Base-by-base conservation (phyloP, 179 eudicot species). In the Heliamphora pulchella region DNA sequence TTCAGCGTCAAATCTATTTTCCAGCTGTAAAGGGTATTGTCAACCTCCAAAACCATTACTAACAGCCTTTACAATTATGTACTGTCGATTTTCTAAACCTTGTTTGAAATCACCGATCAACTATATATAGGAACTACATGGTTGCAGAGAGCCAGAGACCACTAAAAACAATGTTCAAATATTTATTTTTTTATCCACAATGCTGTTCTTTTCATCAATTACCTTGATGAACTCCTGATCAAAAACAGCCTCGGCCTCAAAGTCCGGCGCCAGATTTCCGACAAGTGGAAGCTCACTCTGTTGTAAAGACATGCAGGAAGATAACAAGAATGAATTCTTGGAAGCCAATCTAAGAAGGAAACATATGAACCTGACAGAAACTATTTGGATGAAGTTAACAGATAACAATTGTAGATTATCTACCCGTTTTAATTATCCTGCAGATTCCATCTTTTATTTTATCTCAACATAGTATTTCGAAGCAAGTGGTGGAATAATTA, bases 151-250 rank as follows among this genome's bases (percentile, higher is more conserved):
- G 51, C 80, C 77, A n/a, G 79, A 76, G 54, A 41, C 66, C 80
- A 47, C n/a, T 1, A 48, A 8, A 48, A 44, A 53, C 22, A 7
- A 31, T 31, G 10, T n/a, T 48, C 20, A 54, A 17, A 8, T 55
- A 14, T 75, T 74, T 11, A 7, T 13, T 20, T 31, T 2, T 8
- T 18, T 6, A 57, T 58, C 46, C 68, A 61, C 3, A 46, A 22
- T 22, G 8, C 58, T 74, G 43, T 70, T 39, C 58, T 39, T 50
- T 48, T 51, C 17, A 72, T 61, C 17, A 51, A 68, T 20, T 89
- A 95, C 98, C 84, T 91, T 93, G 66, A 93, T 91, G 84, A 95
- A 95, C 84, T 95, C 98, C 83, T 94, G 97, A 83, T 94, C 98
- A 72, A 93, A 94, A 79, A 95, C 98, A 77, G 98, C 98, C 82